These are phyloP conservation scores for Tothia fuscella DNA, from an alignment of 2,329 filamentous ascomycete genomes.

Conservation along the genomic window DNA sequence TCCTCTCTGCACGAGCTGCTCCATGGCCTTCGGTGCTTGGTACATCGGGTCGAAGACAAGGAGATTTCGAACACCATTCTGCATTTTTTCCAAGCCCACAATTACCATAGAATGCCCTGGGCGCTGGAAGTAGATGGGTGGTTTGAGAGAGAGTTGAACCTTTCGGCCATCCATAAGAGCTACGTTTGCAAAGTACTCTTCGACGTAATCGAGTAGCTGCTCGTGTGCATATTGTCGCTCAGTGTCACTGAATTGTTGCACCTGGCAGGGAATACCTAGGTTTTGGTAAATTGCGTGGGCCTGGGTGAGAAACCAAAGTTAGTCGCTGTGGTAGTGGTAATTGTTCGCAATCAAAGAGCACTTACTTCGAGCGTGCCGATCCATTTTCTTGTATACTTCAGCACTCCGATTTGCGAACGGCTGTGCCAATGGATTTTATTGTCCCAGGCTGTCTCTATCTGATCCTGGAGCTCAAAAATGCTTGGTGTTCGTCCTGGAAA, in stretches of 20 bases:
- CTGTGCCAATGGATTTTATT: conserved; percentile 65
- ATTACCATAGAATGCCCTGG: conserved; percentile 86
- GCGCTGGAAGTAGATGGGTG: conserved; percentile 86
- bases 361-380: conserved; percentile 82
- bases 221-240: conserved; percentile 38
- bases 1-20: conserved; percentile 40
- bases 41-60: conserved; percentile 85
- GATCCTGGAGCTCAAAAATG: conserved; percentile 72
- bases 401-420: conserved; percentile 71
- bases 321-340: conserved; percentile 9
- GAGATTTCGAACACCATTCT: conserved; percentile 53
- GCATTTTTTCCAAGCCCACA: conserved; percentile 64
- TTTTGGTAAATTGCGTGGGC: conserved; percentile 67
- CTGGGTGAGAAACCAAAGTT: conserved; percentile 29
- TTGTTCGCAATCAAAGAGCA: conserved; percentile 4
- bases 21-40: conserved; percentile 53
- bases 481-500: conserved; percentile 55
- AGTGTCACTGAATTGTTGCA: conserved; percentile 40
- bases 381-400: conserved; percentile 82
- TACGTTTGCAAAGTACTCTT: conserved; percentile 53
- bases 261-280: conserved; percentile 44
- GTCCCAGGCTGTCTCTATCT: conserved; percentile 84
- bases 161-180: conserved; percentile 20
- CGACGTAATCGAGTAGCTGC: conserved; percentile 54
- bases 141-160: conserved; percentile 58